A percentile compares a stretch with the other conserved stretches of the same genome.
Evolutionary conservation across 2,329 filamentous ascomycete genomes (phyloP).

Genomic region (Sarocladiaceae sp.): DNA sequence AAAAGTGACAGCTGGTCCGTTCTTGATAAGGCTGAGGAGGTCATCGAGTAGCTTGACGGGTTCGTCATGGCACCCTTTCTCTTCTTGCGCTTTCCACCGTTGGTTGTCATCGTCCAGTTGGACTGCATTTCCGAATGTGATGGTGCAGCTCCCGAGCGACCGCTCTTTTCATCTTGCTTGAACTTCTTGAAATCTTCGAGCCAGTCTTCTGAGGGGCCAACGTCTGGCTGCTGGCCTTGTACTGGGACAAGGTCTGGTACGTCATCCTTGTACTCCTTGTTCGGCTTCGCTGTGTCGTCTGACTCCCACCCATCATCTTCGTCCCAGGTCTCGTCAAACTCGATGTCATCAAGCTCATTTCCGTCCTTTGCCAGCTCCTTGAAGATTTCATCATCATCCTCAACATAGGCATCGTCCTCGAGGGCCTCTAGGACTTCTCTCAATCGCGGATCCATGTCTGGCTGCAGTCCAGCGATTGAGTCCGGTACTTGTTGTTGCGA

Average conservation of each 20-base stretch:
- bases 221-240: slow-evolving; percentile 46
- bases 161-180: slow-evolving; percentile 70
- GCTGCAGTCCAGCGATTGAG: slow-evolving; percentile 87
- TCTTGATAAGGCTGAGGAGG: slow-evolving; percentile 77
- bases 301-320: slow-evolving; percentile 90
- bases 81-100: slow-evolving; percentile 84
- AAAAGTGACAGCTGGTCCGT: slow-evolving; percentile 83
- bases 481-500: slow-evolving; percentile 92
- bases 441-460: slow-evolving; percentile 93
- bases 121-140: slow-evolving; percentile 63
- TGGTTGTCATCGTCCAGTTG: slow-evolving; percentile 70
- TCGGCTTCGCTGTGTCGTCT: slow-evolving; percentile 83
- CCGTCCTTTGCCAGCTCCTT: slow-evolving; percentile 64
- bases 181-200: slow-evolving; percentile 91
- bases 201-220: slow-evolving; percentile 74
- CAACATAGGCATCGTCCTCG: slow-evolving; percentile 93
- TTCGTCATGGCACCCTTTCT: slow-evolving; percentile 90
- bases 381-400: slow-evolving; percentile 83
- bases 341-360: slow-evolving; percentile 69
- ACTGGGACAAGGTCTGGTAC: slow-evolving; percentile 44
- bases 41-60: slow-evolving; percentile 87
- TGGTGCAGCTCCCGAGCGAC: slow-evolving; percentile 33
- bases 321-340: slow-evolving; percentile 67
- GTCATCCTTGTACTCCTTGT: slow-evolving; percentile 48
- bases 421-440: slow-evolving; percentile 89